Evolutionary conservation across 257 asterid species (phyloP).

Genomic region (Scutellaria baicalensis): DNA sequence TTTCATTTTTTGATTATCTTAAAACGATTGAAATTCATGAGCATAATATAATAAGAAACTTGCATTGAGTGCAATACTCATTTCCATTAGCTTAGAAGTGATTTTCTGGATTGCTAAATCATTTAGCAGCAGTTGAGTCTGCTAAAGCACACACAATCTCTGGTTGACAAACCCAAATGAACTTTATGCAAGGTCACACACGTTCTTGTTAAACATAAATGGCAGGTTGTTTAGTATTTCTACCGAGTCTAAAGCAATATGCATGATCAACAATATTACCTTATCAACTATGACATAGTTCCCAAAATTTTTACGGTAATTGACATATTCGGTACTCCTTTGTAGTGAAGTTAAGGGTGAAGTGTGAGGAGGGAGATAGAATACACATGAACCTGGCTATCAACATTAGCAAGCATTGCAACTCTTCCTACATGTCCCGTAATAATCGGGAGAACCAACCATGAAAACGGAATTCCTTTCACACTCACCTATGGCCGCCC

Average conservation of each 20-base stretch:
- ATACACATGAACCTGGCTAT: not conserved
- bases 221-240: not conserved
- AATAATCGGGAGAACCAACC: slow-evolving; percentile 84
- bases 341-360: not conserved
- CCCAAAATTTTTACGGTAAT: not conserved
- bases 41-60: not conserved
- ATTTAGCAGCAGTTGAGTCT: not conserved
- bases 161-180: no score
- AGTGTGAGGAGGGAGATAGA: not conserved
- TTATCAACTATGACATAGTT: not conserved
- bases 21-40: not conserved
- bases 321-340: not conserved
- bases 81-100: not conserved
- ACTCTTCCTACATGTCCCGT: slow-evolving; percentile 89
- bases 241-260: not conserved
- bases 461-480: slow-evolving; percentile 64
- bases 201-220: no score
- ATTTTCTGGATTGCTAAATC: not conserved
- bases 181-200: no score
- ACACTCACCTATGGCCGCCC: slow-evolving; percentile 94
- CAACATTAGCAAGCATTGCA: slow-evolving; percentile 54
- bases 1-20: not conserved
- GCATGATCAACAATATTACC: not conserved
- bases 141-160: not conserved
- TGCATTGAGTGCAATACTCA: not conserved